Base-by-base conservation (phyloP, 176 grass and related monocot species). In the Eleusine indica region DNA sequence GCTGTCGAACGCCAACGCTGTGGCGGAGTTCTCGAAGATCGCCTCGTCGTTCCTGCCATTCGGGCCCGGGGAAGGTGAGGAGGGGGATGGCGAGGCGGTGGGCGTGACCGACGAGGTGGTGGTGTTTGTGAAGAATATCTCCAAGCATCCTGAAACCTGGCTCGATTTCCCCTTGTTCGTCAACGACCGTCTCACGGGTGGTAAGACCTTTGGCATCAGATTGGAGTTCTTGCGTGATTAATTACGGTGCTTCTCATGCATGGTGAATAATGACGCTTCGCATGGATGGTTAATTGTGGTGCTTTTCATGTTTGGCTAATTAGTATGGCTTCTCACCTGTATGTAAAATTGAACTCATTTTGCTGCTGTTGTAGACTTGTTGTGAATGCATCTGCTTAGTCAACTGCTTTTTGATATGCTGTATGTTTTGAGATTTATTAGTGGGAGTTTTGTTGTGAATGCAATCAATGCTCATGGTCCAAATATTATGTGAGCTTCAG, bases 21-120 rank as follows among this genome's bases (percentile, higher is more conserved):
- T 90, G 15, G 66, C 79, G 14, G 91, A 91, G 82, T 88, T 97
- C 16, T 97, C 91, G 41, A 97, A 86, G 82, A 82, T 94, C n/a
- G 87, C 91, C 6, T 88, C 94, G 54, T 88, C 94, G 22, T 78
- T 94, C 76, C 80, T 97, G 70, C 91, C 90, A 2, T 94, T 94
- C 63, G 94, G 77, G 43, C 68, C 83, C 3, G 85, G 86, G 1
- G 85, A 84, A 40, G 81, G 82, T 18, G 87, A 74, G 37, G 82
- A 60, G 25, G 78, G 51, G 2, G 75, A 79, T 13, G 65, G 47
- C 22, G 84, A 78, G 32, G 75, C 62, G 22, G 82, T 88, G 38
- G 91, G 86, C 61, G 49, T 97, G 19, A 90, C 87, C 47, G 89
- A 94, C 82, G 85, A 94, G 40, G 82, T 88, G 18, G 85, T 88